Evolutionary conservation across 305 asterid species (phyloP), one percentile per base, ranked within the genome.

Genomic region (Plantago coronopus): DNA sequence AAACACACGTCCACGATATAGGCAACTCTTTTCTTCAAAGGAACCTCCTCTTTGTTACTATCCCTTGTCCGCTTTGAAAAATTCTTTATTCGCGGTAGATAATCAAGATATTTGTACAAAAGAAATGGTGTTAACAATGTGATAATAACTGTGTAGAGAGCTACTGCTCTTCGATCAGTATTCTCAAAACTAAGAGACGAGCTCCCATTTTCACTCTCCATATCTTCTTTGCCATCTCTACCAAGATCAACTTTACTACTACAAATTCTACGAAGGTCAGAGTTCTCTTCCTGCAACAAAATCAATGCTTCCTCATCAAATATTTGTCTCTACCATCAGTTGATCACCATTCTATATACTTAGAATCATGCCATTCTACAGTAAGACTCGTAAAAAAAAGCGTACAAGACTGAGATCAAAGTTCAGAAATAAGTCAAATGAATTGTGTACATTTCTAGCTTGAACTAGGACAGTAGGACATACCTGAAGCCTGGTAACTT

Each of bases 1-100:
- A 91, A 91, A 66, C 95, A 91, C 67, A 88, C 96, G 55, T 91
- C 98, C 62, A 91, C 96, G 60, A 71, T 74, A 74, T 91, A 91
- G 55, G 98, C 98, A 74, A 86, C 72, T 73, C 95, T 78, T 75
- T 91, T 91, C 85, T 83, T 91, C 76, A 88, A 68, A 5, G 96
- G 93, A 69, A 88, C 91, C 76, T 81, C 89, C 79, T 91, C 96
- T 68, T 82, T 84, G 75, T 72, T 71, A 34, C 10, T 34, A 65
- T 75, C 84, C 57, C 68, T 70, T 42, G 76, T 64, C 70, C 79
- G 75, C 67, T 65, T 83, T 48, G 84, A 74, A 53, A 87, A 59
- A 43, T 62, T 75, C 71, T 69, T 86, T 49, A 88, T 70, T 72
- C 73, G 82, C 12, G 96, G 93, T 50, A 88, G 83, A 76, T 69